A percentile compares a stretch with the other conserved stretches of the same genome.
These are phyloP conservation scores for Collybiopsis confluens DNA, from an alignment of 768 basidiomycete genomes.

Conservation along the genomic window DNA sequence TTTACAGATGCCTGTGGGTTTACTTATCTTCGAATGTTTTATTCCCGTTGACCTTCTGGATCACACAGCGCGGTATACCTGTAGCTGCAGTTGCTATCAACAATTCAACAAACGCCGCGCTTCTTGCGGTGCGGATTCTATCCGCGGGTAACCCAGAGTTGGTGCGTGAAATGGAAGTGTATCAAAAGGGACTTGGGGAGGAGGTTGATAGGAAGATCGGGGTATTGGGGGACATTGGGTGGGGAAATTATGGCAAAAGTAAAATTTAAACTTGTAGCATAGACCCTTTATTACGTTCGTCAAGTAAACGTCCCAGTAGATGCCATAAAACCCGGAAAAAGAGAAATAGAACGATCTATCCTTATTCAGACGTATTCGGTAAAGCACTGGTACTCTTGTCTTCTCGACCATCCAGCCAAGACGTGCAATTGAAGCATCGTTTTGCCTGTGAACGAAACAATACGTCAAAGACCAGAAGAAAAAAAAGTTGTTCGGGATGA, in stretches of 20 bases:
- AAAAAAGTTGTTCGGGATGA: background rate
- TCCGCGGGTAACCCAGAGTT: slow-evolving; percentile 68
- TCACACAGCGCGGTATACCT: slow-evolving; percentile 86
- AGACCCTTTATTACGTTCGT: no score
- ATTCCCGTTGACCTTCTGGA: slow-evolving; percentile 3
- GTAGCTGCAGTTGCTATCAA: slow-evolving; percentile 98
- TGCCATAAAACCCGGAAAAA: no score
- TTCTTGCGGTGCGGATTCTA: slow-evolving; percentile 90
- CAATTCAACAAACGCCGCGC: slow-evolving; percentile 88
- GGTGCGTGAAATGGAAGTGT: slow-evolving; percentile 63
- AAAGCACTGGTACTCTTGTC: slow-evolving; percentile 17
- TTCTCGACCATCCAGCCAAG: slow-evolving; percentile 39
- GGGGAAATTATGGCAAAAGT: slow-evolving; percentile 65
- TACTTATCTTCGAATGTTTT: slow-evolving; percentile 2
- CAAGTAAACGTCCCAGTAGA: no score
- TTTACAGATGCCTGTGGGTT: slow-evolving; percentile 95
- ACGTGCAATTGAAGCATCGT: slow-evolving; percentile 37
- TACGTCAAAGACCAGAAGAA: background rate
- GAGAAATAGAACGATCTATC: no score
- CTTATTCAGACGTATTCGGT: no score
- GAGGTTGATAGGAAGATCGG: slow-evolving; percentile 81
- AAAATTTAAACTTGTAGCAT: background rate
- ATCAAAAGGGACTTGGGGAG: slow-evolving; percentile 61
- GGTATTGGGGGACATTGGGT: slow-evolving; percentile 74
- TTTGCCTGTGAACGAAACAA: slow-evolving; percentile 22